Base-by-base conservation (phyloP, 345 rosid species). In the Viola odorata region DNA sequence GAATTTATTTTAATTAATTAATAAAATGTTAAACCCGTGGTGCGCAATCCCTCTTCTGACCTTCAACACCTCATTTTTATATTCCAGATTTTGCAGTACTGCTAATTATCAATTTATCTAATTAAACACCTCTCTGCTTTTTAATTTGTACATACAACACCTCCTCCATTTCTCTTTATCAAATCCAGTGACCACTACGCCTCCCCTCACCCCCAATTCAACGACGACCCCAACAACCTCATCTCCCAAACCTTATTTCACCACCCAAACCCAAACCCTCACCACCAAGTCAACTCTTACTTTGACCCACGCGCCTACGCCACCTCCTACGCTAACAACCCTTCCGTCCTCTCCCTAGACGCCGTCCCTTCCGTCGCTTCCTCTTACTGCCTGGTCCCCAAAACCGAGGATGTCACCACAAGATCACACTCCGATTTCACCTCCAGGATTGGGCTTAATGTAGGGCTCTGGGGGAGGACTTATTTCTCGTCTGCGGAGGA, bases 391-490 rank as follows among this genome's bases (percentile, higher is more conserved):
- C 53, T 88, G 53, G 74, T 84, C 4, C 97, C 98, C 0, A 94
- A 90, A 75, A 69, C 73, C 15, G 96, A 90, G 69, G 91, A 91
- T 45, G 72, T 64, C 51, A 63, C 81, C 16, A 73, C n/a, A n/a
- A n/a, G n/a, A n/a, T n/a, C 78, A 2, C 72, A 77, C 7, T 62
- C 69, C 36, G 88, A 84, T 61, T 81, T 74, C 61, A 73, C 87
- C 0, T 76, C 91, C 0, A 71, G 97, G 70, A 84, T 94, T 42
- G 99, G 99, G 5, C 84, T 94, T 1, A 86, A 94, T 69, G 72
- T 92, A 53, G 99, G n/a, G n/a, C n/a, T n/a, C n/a, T n/a, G 99
- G 9, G 91, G 96, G 2, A 77, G 99, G 64, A 90, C 99, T 1
- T 94, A 90, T 68, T 90, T 90, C 76, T 90, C 98, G 0, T 83